These are phyloP conservation scores for Mixia osmundae DNA, from an alignment of 1,284 basidiomycete species.

Conservation along the genomic window DNA sequence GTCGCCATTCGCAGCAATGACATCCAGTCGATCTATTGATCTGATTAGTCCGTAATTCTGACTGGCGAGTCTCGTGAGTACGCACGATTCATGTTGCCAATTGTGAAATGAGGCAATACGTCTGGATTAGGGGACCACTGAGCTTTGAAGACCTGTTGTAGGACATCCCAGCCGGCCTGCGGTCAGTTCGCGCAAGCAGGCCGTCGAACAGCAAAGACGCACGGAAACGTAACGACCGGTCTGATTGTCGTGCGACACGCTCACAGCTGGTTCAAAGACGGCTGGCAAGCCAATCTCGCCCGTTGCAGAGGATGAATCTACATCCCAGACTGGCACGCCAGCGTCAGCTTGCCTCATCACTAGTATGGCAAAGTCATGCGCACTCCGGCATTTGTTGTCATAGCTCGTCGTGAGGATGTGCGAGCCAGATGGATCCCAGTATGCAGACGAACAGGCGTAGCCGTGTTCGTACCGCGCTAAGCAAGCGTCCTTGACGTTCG, in stretches of 20 bases:
- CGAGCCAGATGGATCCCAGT: constrained; percentile 27
- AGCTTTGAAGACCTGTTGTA: constrained; percentile 27
- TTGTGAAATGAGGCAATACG: constrained; percentile 24
- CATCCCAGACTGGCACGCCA: constrained; percentile 22
- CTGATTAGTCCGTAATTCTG: too few species aligned
- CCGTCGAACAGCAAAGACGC: too few species aligned
- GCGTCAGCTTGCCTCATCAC: too few species aligned
- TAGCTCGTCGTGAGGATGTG: constrained; percentile 6
- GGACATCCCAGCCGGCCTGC: constrained; percentile 26
- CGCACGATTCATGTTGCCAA: constrained; percentile 27
- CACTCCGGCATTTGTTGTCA: constrained; percentile 6
- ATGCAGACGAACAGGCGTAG: constrained; percentile 25
- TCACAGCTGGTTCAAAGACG: constrained; percentile 13
- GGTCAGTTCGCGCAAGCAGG: too few species aligned
- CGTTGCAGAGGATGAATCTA: constrained; percentile 18
- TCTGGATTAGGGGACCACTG: constrained; percentile 25
- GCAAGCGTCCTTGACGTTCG: constrained; percentile 6
- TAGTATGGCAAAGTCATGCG: too few species aligned
- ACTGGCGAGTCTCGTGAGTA: too few species aligned
- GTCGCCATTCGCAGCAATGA: too few species aligned
- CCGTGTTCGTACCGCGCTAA: constrained; percentile 21
- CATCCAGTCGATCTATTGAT: too few species aligned
- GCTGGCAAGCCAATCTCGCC: constrained; percentile 1
- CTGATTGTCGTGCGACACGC: constrained; percentile 25
- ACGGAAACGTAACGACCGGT: constrained; percentile 13